phyloP scores from a whole-genome alignment of 441 rosid species.

The Euphorbia neoarborescens region DNA sequence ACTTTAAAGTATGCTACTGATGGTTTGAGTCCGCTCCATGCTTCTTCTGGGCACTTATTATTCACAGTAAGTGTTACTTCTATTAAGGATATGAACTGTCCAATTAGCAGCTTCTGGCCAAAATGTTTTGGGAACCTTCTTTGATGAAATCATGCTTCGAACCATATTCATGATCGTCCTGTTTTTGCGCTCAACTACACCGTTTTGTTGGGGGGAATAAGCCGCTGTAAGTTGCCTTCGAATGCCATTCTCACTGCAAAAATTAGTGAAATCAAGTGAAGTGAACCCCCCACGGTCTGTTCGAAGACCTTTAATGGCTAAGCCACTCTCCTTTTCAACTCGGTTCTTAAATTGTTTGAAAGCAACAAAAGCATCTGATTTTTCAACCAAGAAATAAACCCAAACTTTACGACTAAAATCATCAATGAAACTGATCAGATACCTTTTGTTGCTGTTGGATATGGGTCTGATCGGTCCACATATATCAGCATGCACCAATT shows the following conservation, averaged over 20 bases:
- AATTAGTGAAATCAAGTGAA: background rate
- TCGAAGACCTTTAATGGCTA: background rate
- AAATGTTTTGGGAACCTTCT: background rate
- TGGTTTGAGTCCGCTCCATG: slow-evolving; percentile 2
- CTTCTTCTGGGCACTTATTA: background rate
- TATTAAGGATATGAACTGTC: background rate
- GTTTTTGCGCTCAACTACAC: background rate
- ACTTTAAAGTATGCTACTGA: background rate
- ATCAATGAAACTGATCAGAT: background rate
- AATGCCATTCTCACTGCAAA: background rate
- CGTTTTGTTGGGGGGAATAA: background rate
- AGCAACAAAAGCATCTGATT: background rate
- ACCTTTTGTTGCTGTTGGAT: background rate
- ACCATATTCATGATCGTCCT: background rate
- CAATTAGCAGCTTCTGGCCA: slow-evolving; percentile 6
- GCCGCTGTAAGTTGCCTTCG: background rate
- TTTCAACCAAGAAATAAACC: background rate
- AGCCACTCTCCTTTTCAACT: background rate
- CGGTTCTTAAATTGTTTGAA: background rate
- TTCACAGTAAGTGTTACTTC: background rate
- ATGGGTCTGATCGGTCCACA: background rate
- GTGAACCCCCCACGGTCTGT: background rate
- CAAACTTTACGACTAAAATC: background rate
- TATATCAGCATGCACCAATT: background rate
- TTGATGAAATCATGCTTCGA: background rate